phyloP scores from a whole-genome alignment of 352 stramenopile genomes.

The Plasmopara viticola region DNA sequence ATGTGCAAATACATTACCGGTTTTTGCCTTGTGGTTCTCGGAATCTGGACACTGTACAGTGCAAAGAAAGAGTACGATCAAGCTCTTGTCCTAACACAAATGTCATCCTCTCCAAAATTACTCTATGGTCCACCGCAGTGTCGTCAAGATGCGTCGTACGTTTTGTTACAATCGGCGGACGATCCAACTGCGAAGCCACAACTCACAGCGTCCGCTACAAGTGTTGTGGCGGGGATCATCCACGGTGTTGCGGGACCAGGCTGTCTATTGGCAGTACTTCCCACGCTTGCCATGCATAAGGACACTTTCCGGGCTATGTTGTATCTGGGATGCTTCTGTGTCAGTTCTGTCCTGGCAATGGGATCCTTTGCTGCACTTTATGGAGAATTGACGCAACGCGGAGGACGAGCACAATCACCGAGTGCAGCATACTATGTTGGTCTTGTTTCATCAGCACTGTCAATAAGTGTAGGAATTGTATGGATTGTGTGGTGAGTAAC shows the following conservation, averaged over 20 bases:
- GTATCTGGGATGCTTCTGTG: slow-evolving; percentile 85
- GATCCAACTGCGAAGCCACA: slow-evolving; percentile 5
- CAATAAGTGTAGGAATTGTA: slow-evolving; percentile 48
- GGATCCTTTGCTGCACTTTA: slow-evolving; percentile 80
- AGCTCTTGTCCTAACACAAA: slow-evolving; percentile 12
- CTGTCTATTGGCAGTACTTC: slow-evolving; percentile 77
- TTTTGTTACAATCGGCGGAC: slow-evolving; percentile 34
- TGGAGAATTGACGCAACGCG: slow-evolving; percentile 46
- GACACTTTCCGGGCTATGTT: slow-evolving; percentile 53
- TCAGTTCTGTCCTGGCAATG: slow-evolving; percentile 84
- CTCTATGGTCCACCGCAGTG: slow-evolving; percentile 50
- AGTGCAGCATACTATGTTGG: slow-evolving; percentile 45
- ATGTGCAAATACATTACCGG: slow-evolving; percentile 64
- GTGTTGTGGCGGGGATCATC: slow-evolving; percentile 65
- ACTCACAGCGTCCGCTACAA: slow-evolving; percentile 17
- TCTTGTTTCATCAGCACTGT: slow-evolving; percentile 45
- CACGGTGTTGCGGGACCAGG: slow-evolving; percentile 82
- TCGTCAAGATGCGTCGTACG: slow-evolving; percentile 50
- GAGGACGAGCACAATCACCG: slow-evolving; percentile 16
- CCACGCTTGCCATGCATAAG: slow-evolving; percentile 75
- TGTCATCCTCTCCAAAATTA: slow-evolving; percentile 15
- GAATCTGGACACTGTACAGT: slow-evolving; percentile 42
- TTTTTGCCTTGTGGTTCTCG: slow-evolving; percentile 53
- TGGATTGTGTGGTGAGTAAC: slow-evolving; percentile 64
- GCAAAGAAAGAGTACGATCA: slow-evolving; percentile 30